These are phyloP conservation scores for Pleurozium schreberi DNA, from an alignment of 225 moss, liverwort and hornwort species.

Conservation along the genomic window DNA sequence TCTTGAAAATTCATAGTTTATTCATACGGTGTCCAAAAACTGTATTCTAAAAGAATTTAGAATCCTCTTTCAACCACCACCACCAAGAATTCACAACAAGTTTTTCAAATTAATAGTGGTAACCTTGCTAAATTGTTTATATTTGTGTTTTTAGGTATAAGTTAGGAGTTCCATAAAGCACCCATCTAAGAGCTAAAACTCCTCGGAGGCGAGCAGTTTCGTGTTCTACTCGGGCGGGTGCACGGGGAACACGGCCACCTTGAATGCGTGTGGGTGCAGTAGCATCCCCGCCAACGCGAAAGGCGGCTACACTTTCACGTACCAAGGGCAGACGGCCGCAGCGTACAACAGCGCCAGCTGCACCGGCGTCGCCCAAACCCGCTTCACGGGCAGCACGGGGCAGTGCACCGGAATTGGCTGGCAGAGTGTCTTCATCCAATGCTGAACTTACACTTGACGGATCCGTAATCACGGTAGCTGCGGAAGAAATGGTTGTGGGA, in stretches of 20 bases:
- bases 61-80: no score
- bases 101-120: no score
- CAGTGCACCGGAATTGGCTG: background rate
- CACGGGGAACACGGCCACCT: background rate
- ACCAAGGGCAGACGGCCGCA: background rate
- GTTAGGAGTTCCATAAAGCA: no score
- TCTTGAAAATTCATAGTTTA: no score
- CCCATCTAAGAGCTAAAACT: no score
- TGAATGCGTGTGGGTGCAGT: background rate
- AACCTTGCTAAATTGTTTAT: no score
- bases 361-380: background rate
- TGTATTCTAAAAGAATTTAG: no score
- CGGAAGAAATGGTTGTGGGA: background rate
- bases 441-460: background rate
- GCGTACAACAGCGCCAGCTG: background rate
- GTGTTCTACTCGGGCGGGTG: background rate
- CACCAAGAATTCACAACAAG: no score
- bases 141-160: no score
- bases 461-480: background rate
- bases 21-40: no score
- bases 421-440: constrained; percentile 4
- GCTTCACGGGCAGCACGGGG: background rate
- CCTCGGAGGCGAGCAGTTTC: background rate
- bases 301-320: background rate
- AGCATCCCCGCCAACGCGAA: background rate